Percentiles rank a stretch among this genome's conserved stretches.
Evolutionary conservation across 2,329 filamentous ascomycete species (phyloP).

Genomic region (Alternaria sp.): DNA sequence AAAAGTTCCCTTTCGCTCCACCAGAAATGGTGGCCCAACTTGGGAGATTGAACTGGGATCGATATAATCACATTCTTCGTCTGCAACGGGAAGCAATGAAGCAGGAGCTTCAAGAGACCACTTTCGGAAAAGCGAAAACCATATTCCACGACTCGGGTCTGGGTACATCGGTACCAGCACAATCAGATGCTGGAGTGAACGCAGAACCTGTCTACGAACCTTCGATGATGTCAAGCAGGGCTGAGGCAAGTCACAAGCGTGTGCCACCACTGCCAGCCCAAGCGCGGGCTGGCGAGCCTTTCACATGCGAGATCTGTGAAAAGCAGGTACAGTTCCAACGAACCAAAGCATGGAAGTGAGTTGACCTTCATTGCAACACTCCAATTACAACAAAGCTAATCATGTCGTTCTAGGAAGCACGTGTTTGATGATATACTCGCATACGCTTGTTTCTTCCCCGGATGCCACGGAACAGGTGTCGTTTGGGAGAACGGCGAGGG

Average conservation of each 20-base stretch:
- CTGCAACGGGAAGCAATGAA: conserved; percentile 1
- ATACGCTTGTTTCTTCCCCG: not conserved
- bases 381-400: not conserved
- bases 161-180: not conserved
- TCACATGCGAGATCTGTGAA: not conserved
- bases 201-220: not conserved
- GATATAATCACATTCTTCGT: conserved; percentile 10
- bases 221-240: not conserved
- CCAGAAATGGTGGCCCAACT: not conserved
- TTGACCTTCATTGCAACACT: no score
- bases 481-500: not conserved
- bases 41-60: conserved; percentile 12
- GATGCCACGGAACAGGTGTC: not conserved
- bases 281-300: not conserved
- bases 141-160: not conserved
- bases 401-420: not conserved
- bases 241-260: not conserved
- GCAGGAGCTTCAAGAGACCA: not conserved
- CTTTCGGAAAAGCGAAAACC: not conserved
- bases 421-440: not conserved
- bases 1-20: conserved; percentile 7
- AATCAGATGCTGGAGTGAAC: not conserved
- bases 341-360: not conserved
- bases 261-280: not conserved
- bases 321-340: not conserved